Evolutionary conservation across 2,329 filamentous ascomycete genomes (phyloP).

Genomic region (Elsinoe necatrix): DNA sequence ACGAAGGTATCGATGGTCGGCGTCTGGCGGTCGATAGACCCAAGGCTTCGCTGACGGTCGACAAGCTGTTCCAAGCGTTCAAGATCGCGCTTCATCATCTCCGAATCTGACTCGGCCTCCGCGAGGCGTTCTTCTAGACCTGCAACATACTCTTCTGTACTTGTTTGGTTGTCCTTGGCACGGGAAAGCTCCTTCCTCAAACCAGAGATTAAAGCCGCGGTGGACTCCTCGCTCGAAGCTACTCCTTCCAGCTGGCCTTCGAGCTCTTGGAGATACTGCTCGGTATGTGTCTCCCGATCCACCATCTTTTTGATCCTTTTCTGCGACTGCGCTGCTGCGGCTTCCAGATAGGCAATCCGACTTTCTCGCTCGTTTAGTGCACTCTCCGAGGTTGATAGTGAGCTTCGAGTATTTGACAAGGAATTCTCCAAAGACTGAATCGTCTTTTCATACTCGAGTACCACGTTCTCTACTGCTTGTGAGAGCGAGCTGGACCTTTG

Average conservation of each 20-base stretch:
- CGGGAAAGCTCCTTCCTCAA: constrained; percentile 85
- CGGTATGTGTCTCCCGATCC: constrained; percentile 84
- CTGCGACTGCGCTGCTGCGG: constrained; percentile 82
- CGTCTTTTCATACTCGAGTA: constrained; percentile 96
- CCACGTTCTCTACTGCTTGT: constrained; percentile 89
- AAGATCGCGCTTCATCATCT: constrained; percentile 94
- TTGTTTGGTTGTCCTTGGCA: constrained; percentile 79
- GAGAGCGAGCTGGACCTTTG: constrained; percentile 95
- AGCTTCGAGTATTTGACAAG: constrained; percentile 76
- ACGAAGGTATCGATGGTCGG: constrained; percentile 5
- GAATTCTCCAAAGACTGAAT: constrained; percentile 91
- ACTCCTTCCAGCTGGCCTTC: constrained; percentile 86
- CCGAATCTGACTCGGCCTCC: constrained; percentile 90
- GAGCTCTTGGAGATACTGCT: constrained; percentile 85
- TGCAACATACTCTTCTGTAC: constrained; percentile 93
- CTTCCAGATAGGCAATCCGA: constrained; percentile 86
- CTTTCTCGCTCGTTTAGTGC: constrained; percentile 85
- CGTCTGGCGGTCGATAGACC: constrained; percentile 29
- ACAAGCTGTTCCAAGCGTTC: constrained; percentile 90
- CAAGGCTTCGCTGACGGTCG: constrained; percentile 87
- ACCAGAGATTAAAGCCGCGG: constrained; percentile 73
- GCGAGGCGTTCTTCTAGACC: constrained; percentile 91
- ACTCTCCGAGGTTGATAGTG: constrained; percentile 76
- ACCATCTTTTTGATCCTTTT: constrained; percentile 83
- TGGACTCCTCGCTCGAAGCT: constrained; percentile 86